These are phyloP conservation scores for Annulohypoxylon stygium DNA, from an alignment of 495 filamentous ascomycete genomes.

Conservation along the genomic window DNA sequence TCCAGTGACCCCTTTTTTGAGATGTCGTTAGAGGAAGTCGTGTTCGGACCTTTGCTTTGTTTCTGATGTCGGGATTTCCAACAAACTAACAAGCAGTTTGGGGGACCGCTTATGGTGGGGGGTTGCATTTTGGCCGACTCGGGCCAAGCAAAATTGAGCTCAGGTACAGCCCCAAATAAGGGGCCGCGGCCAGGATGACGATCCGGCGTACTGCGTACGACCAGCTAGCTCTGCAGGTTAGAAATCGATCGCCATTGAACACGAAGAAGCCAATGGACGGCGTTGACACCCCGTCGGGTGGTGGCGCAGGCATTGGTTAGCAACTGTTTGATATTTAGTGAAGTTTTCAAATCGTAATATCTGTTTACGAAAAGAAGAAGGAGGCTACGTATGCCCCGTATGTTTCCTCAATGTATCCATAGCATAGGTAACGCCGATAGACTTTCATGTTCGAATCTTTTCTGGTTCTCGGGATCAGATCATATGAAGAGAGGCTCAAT, in stretches of 20 bases:
- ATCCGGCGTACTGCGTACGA: slow-evolving; percentile 39
- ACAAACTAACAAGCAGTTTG: slow-evolving; percentile 35
- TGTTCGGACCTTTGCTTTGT: slow-evolving; percentile 44
- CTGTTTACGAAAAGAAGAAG: slow-evolving; percentile 28
- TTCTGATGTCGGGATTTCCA: slow-evolving; percentile 50
- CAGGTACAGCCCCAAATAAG: slow-evolving; percentile 51
- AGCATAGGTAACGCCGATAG: slow-evolving; percentile 16
- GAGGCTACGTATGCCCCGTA: background rate
- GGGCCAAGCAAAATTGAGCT: slow-evolving; percentile 39
- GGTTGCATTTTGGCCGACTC: slow-evolving; percentile 41
- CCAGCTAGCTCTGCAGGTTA: slow-evolving; percentile 40
- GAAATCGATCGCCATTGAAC: slow-evolving; percentile 46
- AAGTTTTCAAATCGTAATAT: slow-evolving; percentile 24
- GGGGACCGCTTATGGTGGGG: slow-evolving; percentile 24
- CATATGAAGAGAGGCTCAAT: slow-evolving; percentile 6
- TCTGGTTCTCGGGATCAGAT: slow-evolving; percentile 21
- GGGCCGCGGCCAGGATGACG: slow-evolving; percentile 42
- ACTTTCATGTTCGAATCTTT: slow-evolving; percentile 1
- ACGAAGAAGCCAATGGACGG: slow-evolving; percentile 48
- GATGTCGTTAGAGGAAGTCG: slow-evolving; percentile 40
- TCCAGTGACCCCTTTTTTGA: slow-evolving; percentile 33
- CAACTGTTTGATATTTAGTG: slow-evolving; percentile 19
- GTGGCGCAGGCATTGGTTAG: slow-evolving; percentile 32
- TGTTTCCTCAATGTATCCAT: background rate
- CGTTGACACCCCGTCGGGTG: slow-evolving; percentile 42